Base-by-base conservation (phyloP, 2,329 filamentous ascomycete species). In the Cyclaneusma minus region DNA sequence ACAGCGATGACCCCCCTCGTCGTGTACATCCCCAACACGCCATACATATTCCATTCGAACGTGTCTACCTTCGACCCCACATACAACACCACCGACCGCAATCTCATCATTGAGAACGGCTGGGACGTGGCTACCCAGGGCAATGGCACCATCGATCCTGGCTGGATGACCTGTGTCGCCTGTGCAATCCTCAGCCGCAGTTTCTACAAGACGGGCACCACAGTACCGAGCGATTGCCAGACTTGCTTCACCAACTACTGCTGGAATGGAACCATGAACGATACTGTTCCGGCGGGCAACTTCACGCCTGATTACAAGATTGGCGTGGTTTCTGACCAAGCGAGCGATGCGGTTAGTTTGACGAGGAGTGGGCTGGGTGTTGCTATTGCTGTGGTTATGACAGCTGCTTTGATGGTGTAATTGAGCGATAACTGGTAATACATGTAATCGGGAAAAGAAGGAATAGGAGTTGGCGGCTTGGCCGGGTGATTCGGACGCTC, bases 1-100 rank as follows among this genome's bases (percentile, higher is more conserved):
- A 71, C 70, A 0, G 51, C 52, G 7, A 41, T 53, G 2, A 36
- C 47, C 3, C 83, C 84, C 0, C 52, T 93, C 2, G 58, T 93
- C 35, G 80, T 93, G 36, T 98, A 98, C 56, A 50, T 95, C 23
- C 82, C 89, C 31, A 91, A 89, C 46, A 63, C 74, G 13, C 85
- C 84, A 1, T 93, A 91, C 54, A 65, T 74, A 24, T 68, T 66
- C 45, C 54, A 62, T 36, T 79, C 74, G 49, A 95, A 95, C 56
- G 64, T 77, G 5, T 79, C 76, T 3, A 94, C 87, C 25, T 87
- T 79, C 48, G 60, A 71, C 33, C 58, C 71, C 19, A 51, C 52
- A 21, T 82, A 85, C 60, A 60, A 64, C 18, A 52, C 68, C 39
- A 51, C 46, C 1, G 52, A 82, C 53, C 79, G 87, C 35, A 69